Percentiles rank a stretch among this genome's conserved stretches.
Evolutionary conservation across 1,284 basidiomycete species (phyloP).

Genomic region (Ceratobasidium sp.): DNA sequence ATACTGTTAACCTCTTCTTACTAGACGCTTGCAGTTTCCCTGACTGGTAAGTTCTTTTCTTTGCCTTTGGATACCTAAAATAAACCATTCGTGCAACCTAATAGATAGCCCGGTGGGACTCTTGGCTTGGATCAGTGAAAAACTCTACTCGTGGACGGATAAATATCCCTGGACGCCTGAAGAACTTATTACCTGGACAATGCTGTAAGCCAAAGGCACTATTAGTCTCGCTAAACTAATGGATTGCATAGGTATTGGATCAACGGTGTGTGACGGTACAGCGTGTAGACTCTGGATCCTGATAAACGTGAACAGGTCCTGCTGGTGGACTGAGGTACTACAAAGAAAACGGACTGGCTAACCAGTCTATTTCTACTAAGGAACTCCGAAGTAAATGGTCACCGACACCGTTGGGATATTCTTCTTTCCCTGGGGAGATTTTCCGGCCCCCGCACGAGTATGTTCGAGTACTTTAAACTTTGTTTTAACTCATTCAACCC

Average conservation of each 20-base stretch:
- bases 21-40: slow-evolving; percentile 49
- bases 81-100: background rate
- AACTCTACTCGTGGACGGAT: slow-evolving; percentile 49
- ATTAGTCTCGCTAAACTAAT: background rate
- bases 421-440: slow-evolving; percentile 47
- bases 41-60: slow-evolving; percentile 46
- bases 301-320: slow-evolving; percentile 31
- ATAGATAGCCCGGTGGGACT: slow-evolving; percentile 49
- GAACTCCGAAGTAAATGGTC: slow-evolving; percentile 30
- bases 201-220: slow-evolving; percentile 44
- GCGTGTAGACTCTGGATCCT: background rate
- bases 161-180: slow-evolving; percentile 50
- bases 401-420: slow-evolving; percentile 48
- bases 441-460: slow-evolving; percentile 48
- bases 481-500: background rate
- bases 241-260: slow-evolving; percentile 33
- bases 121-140: slow-evolving; percentile 50
- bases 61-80: background rate
- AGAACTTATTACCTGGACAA: slow-evolving; percentile 49
- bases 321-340: slow-evolving; percentile 48
- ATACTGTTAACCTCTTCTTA: background rate
- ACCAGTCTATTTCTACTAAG: slow-evolving; percentile 10
- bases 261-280: background rate
- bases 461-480: slow-evolving; percentile 39
- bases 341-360: slow-evolving; percentile 44